Conservation (phyloP, 1,284 basidiomycete genomes). For the Sanghuangporus sanghuang region DNA sequence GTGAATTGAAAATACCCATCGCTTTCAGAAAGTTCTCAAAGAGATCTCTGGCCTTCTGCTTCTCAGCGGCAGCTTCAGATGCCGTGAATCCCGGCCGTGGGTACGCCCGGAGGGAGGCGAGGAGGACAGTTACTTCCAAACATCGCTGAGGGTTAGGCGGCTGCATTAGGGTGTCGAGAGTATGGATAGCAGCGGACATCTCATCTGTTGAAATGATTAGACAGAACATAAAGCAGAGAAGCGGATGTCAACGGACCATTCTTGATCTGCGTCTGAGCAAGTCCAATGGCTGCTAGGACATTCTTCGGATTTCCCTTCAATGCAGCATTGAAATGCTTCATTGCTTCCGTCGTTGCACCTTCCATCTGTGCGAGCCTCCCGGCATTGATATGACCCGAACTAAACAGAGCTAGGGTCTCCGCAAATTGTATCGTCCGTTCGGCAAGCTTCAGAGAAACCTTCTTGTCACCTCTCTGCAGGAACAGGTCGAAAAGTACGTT, state of each 20-base stretch:
- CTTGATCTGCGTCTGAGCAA: slow-evolving; percentile 82
- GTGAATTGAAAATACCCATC: slow-evolving; percentile 39
- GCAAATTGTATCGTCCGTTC: slow-evolving; percentile 91
- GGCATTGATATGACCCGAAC: slow-evolving; percentile 74
- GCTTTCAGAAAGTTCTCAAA: slow-evolving; percentile 72
- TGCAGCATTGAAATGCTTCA: slow-evolving; percentile 71
- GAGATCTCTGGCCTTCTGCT: slow-evolving; percentile 68
- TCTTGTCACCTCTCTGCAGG: slow-evolving; percentile 57
- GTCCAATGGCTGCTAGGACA: slow-evolving; percentile 73
- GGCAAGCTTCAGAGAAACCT: slow-evolving; percentile 67
- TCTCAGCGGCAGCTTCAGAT: slow-evolving; percentile 69
- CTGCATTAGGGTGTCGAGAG: slow-evolving; percentile 77
- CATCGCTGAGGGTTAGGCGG: slow-evolving; percentile 57
- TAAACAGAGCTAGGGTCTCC: slow-evolving; percentile 74
- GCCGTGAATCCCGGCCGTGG: slow-evolving; percentile 74
- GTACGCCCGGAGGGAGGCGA: slow-evolving; percentile 81
- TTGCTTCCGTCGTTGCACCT: slow-evolving; percentile 55
- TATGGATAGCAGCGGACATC: slow-evolving; percentile 77
- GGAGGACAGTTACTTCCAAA: slow-evolving; percentile 80
- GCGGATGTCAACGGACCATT: slow-evolving; percentile 46
- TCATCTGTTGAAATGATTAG: slow-evolving; percentile 47
- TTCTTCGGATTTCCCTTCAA: slow-evolving; percentile 71
- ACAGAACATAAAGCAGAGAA: neutral
- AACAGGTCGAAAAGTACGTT: slow-evolving; percentile 75
- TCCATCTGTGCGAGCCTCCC: slow-evolving; percentile 76